A percentile compares a stretch with the other conserved stretches of the same genome.
These are phyloP conservation scores for Silene latifolia DNA, from an alignment of 148 eudicot genomes.

Conservation along the genomic window DNA sequence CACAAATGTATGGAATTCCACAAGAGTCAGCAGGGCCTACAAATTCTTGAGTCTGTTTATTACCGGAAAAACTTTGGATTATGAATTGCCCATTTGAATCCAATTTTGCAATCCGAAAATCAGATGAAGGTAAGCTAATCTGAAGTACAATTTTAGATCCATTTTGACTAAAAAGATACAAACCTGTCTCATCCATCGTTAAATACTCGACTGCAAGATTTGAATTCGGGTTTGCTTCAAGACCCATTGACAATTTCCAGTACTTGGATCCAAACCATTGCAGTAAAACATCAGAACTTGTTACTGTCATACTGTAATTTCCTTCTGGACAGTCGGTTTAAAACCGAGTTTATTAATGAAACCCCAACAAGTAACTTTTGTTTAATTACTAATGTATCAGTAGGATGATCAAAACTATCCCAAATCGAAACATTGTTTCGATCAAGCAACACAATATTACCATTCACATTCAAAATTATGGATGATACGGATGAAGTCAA, in stretches of 20 bases:
- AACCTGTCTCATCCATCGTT: constrained; percentile 50
- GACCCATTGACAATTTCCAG: constrained; percentile 67
- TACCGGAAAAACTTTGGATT: constrained; percentile 41
- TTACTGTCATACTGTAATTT: constrained; percentile 44
- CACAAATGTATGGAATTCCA: no score
- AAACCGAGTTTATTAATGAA: constrained; percentile 33
- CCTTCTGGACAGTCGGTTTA: constrained; percentile 47
- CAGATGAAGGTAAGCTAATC: constrained; percentile 33
- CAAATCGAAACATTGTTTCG: no score
- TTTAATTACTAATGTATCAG: no score
- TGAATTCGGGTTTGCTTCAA: constrained; percentile 36
- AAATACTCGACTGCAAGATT: constrained; percentile 44
- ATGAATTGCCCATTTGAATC: constrained; percentile 47
- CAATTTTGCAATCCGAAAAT: constrained; percentile 48
- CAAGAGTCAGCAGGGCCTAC: no score
- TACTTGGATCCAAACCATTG: constrained; percentile 56
- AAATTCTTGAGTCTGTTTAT: constrained; percentile 32
- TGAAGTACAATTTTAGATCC: constrained; percentile 41
- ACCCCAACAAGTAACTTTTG: no score
- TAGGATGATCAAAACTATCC: no score
- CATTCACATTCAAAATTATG: constrained; percentile 45
- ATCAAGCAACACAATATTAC: constrained; percentile 61
- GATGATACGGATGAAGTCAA: constrained; percentile 38
- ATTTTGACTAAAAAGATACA: constrained; percentile 42
- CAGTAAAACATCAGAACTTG: constrained; percentile 45